Evolutionary conservation across 495 filamentous ascomycete species (phyloP).

Genomic region (Neurospora terricola): DNA sequence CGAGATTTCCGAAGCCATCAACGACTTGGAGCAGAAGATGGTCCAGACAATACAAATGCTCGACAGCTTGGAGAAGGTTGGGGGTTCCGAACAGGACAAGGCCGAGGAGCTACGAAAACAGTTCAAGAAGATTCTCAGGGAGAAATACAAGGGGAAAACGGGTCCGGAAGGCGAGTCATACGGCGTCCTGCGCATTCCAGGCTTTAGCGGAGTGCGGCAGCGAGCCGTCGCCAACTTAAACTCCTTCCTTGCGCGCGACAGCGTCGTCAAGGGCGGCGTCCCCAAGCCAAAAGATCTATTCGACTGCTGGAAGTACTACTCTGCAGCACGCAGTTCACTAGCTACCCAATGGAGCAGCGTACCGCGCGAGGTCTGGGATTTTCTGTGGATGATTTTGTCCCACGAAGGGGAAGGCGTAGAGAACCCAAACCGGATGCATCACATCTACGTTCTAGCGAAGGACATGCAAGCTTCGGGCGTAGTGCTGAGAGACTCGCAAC

Average conservation of each 20-base stretch:
- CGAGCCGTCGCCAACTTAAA: constrained; percentile 13
- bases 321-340: constrained; percentile 32
- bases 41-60: constrained; percentile 27
- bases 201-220: constrained; percentile 17
- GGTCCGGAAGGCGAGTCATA: constrained; percentile 17
- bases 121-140: constrained; percentile 27
- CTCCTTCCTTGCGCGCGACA: constrained; percentile 20
- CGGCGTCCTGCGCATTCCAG: constrained; percentile 13
- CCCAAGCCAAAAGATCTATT: constrained; percentile 20
- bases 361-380: constrained; percentile 43
- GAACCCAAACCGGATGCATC: constrained; percentile 45
- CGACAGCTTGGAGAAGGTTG: constrained; percentile 25
- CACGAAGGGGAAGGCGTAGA: constrained; percentile 18
- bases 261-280: constrained; percentile 17
- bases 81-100: constrained; percentile 21
- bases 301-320: constrained; percentile 36
- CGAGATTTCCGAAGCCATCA: constrained; percentile 29
- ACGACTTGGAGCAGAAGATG: constrained; percentile 46
- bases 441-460: constrained; percentile 48
- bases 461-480: constrained; percentile 50
- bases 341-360: constrained; percentile 33
- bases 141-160: constrained; percentile 24
- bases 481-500: constrained; percentile 43
- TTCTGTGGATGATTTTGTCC: constrained; percentile 42
- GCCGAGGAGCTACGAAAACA: constrained; percentile 19